Percentiles rank a stretch among this genome's conserved stretches.
Evolutionary conservation across 2,329 filamentous ascomycete genomes (phyloP).

Genomic region (Fusarium nodosum): DNA sequence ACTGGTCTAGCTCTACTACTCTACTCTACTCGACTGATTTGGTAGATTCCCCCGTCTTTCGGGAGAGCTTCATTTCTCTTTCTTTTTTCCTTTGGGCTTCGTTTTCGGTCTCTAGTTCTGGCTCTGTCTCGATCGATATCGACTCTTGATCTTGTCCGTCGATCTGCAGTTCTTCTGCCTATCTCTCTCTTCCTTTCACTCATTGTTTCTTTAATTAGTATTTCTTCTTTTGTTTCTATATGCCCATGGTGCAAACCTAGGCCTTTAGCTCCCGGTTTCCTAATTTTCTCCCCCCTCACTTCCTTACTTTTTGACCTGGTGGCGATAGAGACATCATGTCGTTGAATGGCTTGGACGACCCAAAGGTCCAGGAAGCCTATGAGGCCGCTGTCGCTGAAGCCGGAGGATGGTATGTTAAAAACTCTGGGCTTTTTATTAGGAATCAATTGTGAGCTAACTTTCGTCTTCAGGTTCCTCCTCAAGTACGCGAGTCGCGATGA

Average conservation of each 20-base stretch:
- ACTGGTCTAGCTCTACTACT: slow-evolving; percentile 26
- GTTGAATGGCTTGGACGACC: slow-evolving; percentile 91
- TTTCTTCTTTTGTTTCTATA: slow-evolving; percentile 8
- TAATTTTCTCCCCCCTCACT: slow-evolving; percentile 1
- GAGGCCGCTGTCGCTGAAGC: slow-evolving; percentile 83
- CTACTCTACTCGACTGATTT: slow-evolving; percentile 34
- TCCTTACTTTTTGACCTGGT: slow-evolving; percentile 31
- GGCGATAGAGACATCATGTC: slow-evolving; percentile 74
- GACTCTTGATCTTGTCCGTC: slow-evolving; percentile 15
- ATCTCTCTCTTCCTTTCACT: slow-evolving; percentile 31
- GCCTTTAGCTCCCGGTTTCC: slow-evolving; percentile 14
- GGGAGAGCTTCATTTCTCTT: slow-evolving; percentile 39
- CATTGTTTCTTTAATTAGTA: slow-evolving; percentile 27
- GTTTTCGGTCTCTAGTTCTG: slow-evolving; percentile 5
- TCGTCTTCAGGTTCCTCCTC: slow-evolving; percentile 83
- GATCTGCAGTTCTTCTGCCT: slow-evolving; percentile 25
- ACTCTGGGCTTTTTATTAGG: background rate
- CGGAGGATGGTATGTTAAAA: slow-evolving; percentile 85
- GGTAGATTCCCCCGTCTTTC: slow-evolving; percentile 42
- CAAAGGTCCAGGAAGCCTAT: slow-evolving; percentile 85
- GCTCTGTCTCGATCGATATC: slow-evolving; percentile 13
- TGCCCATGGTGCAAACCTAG: slow-evolving; percentile 15
- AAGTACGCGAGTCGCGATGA: slow-evolving; percentile 93
- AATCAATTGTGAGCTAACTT: slow-evolving; percentile 19
- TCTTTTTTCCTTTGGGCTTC: slow-evolving; percentile 27